Percentiles rank a stretch among this genome's conserved stretches.
Conservation (phyloP, 495 filamentous ascomycete genomes). For the Polyplosphaeria fusca region DNA sequence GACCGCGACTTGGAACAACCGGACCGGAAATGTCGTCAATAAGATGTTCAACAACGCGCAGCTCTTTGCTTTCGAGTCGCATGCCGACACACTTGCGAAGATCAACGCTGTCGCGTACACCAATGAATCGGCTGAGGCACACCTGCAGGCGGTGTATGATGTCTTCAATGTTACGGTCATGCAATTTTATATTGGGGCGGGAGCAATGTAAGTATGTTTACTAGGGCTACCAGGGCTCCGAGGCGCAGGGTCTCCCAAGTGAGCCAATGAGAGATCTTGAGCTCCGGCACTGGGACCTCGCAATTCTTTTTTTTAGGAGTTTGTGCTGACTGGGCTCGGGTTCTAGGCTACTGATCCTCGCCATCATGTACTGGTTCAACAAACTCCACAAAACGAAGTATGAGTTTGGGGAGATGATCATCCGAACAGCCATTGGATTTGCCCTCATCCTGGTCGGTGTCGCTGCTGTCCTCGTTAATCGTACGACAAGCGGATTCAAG, state of each 20-base stretch:
- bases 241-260: no score
- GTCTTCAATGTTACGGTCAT: constrained; percentile 5
- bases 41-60: constrained; percentile 2
- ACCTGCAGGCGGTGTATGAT: not conserved
- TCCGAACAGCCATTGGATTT: not conserved
- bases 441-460: not conserved
- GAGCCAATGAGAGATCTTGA: no score
- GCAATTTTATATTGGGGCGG: constrained; percentile 6
- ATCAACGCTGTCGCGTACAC: not conserved
- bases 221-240: no score
- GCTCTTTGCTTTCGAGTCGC: not conserved
- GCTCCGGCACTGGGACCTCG: no score
- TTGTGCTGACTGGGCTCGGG: no score
- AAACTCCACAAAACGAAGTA: not conserved
- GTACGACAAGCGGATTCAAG: not conserved
- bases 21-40: not conserved
- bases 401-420: constrained; percentile 2
- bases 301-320: no score
- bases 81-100: not conserved
- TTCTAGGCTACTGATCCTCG: not conserved
- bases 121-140: not conserved
- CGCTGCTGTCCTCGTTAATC: not conserved
- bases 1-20: not conserved
- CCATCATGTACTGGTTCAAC: constrained; percentile 7
- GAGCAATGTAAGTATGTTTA: no score